Evolutionary conservation across 139 green algal genomes (phyloP).

Genomic region (Zygnema cylindricum): DNA sequence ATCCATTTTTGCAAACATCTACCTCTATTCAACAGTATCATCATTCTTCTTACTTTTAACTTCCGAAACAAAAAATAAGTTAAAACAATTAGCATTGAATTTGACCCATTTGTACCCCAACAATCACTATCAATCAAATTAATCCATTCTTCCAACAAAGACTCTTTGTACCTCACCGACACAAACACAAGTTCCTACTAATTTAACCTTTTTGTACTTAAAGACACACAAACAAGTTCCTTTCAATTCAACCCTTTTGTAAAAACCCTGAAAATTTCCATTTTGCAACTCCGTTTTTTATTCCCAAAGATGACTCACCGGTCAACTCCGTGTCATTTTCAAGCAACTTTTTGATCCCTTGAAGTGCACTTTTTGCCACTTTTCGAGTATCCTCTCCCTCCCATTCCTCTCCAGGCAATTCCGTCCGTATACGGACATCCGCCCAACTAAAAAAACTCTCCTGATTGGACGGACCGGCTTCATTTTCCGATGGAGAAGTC

Average conservation of each 20-base stretch:
- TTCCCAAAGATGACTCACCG: background rate
- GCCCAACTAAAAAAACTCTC: background rate
- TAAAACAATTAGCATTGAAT: too few species aligned
- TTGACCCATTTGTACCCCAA: too few species aligned
- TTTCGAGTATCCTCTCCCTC: background rate
- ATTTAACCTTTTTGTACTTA: background rate
- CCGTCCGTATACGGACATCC: background rate
- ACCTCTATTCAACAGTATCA: too few species aligned
- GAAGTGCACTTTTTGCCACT: background rate
- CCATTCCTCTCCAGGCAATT: background rate
- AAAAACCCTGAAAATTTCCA: background rate
- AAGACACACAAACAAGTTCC: background rate
- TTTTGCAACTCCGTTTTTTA: too few species aligned
- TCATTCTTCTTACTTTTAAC: too few species aligned
- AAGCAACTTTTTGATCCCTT: background rate
- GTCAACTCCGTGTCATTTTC: background rate
- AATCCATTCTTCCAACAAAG: too few species aligned
- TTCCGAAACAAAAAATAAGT: too few species aligned
- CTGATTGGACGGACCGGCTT: background rate
- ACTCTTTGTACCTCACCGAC: too few species aligned
- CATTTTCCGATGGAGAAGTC: too few species aligned
- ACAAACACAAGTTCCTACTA: background rate
- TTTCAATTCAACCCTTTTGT: background rate
- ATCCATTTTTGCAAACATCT: too few species aligned
- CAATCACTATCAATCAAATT: too few species aligned